Evolutionary conservation across 768 basidiomycete species (phyloP).

Genomic region (Rhodosporidiobolus odoratus): DNA sequence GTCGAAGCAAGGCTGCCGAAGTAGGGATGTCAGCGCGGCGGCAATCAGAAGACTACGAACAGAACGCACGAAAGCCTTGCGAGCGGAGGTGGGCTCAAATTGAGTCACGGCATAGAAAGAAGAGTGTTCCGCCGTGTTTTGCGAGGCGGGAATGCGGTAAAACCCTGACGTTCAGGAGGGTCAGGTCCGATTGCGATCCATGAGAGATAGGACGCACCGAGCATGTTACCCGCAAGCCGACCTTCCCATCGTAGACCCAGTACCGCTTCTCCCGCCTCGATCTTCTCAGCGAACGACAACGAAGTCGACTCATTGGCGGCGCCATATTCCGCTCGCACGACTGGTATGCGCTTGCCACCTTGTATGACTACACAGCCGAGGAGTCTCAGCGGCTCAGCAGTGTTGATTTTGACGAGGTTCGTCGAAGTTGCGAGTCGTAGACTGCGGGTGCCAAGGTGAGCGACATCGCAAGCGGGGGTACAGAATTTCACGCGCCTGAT

Average conservation of each 20-base stretch:
- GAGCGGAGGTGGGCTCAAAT: slow-evolving; percentile 20
- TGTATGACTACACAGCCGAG: not conserved
- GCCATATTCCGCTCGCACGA: not conserved
- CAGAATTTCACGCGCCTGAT: not conserved
- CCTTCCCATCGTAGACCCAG: slow-evolving; percentile 22
- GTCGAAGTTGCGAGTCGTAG: not conserved
- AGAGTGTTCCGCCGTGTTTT: not conserved
- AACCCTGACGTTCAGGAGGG: not conserved
- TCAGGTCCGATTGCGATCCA: not conserved
- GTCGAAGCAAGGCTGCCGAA: slow-evolving; percentile 70
- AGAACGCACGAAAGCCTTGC: slow-evolving; percentile 22
- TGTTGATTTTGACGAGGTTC: slow-evolving; percentile 1
- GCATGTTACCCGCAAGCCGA: not conserved
- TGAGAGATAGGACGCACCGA: not conserved
- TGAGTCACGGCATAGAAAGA: slow-evolving; percentile 24
- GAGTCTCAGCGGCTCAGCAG: not conserved
- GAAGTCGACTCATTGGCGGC: not conserved
- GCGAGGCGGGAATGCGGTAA: slow-evolving; percentile 1
- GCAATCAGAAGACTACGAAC: too few relatives aligned
- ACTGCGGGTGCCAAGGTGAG: not conserved
- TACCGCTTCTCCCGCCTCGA: not conserved
- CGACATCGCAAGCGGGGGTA: too few relatives aligned
- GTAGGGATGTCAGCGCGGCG: not conserved
- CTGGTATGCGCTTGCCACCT: not conserved
- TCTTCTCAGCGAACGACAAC: not conserved